A percentile compares a stretch with the other conserved stretches of the same genome.
Evolutionary conservation across 225 moss, liverwort and hornwort species (phyloP).

Genomic region (Asterella californica): DNA sequence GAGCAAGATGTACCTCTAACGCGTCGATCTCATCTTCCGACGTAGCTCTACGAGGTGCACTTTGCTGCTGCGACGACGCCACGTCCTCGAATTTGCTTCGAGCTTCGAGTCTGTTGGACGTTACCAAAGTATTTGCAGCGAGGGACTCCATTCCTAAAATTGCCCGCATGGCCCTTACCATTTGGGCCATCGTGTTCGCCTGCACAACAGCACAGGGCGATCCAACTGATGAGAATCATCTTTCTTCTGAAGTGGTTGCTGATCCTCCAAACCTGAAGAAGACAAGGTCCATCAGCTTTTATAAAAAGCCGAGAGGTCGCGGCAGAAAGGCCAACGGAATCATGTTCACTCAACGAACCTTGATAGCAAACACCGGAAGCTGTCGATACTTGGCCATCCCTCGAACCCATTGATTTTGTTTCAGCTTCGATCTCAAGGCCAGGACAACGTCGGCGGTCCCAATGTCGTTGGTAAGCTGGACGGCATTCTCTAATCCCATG

Average conservation of each 20-base stretch:
- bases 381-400: constrained; percentile 96
- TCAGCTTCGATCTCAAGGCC: constrained; percentile 82
- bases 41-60: constrained; percentile 40
- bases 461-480: constrained; percentile 87
- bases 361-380: constrained; percentile 87
- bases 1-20: constrained; percentile 57
- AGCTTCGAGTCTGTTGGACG: constrained; percentile 43
- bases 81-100: constrained; percentile 37
- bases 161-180: constrained; percentile 95
- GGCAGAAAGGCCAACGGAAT: background rate
- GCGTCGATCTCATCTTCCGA: constrained; percentile 85
- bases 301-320: background rate
- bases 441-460: constrained; percentile 87
- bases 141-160: constrained; percentile 88
- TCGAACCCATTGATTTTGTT: constrained; percentile 86
- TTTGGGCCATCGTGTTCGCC: constrained; percentile 99
- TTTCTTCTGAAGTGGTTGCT: background rate
- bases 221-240: background rate
- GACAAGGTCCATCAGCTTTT: background rate
- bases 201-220: constrained; percentile 20
- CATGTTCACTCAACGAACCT: constrained; percentile 39
- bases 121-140: constrained; percentile 32
- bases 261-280: background rate
- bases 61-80: constrained; percentile 29
- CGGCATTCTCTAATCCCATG: constrained; percentile 83